phyloP scores from a whole-genome alignment of 371 early-diverging fungal species.

The Saksenaea oblongispora region DNA sequence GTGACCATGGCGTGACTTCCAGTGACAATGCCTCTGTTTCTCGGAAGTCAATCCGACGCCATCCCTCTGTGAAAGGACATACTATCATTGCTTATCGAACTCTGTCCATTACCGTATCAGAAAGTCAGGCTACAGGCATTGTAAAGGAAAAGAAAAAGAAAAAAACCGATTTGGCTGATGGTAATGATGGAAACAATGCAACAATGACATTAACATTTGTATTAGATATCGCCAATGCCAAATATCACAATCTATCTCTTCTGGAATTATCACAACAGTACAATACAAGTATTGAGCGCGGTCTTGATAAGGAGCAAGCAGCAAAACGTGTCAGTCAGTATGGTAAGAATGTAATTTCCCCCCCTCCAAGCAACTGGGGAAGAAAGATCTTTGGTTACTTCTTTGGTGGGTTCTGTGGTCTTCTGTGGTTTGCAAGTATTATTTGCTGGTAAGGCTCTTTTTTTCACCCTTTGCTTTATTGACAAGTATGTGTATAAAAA shows the following conservation, averaged over 20 bases:
- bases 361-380: slow-evolving; percentile 46
- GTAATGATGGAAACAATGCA: slow-evolving; percentile 11
- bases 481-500: neutral
- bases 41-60: neutral
- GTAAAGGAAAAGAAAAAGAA: slow-evolving; percentile 13
- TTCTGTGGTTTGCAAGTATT: slow-evolving; percentile 46
- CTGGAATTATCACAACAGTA: slow-evolving; percentile 49
- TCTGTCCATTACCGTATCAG: slow-evolving; percentile 37
- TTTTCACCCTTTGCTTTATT: no score
- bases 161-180: slow-evolving; percentile 21
- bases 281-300: slow-evolving; percentile 39
- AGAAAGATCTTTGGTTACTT: slow-evolving; percentile 44
- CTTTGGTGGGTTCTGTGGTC: slow-evolving; percentile 46
- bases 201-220: neutral
- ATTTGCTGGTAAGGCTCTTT: slow-evolving; percentile 29
- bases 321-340: slow-evolving; percentile 40
- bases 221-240: slow-evolving; percentile 7
- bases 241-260: slow-evolving; percentile 26
- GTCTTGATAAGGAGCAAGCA: slow-evolving; percentile 42
- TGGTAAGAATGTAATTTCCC: slow-evolving; percentile 50
- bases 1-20: neutral
- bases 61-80: slow-evolving; percentile 14
- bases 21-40: neutral
- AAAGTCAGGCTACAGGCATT: slow-evolving; percentile 16
- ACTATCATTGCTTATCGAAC: slow-evolving; percentile 38